Conservation (phyloP, 2,329 filamentous ascomycete species). For the Macrophomina pseudophaseolina region DNA sequence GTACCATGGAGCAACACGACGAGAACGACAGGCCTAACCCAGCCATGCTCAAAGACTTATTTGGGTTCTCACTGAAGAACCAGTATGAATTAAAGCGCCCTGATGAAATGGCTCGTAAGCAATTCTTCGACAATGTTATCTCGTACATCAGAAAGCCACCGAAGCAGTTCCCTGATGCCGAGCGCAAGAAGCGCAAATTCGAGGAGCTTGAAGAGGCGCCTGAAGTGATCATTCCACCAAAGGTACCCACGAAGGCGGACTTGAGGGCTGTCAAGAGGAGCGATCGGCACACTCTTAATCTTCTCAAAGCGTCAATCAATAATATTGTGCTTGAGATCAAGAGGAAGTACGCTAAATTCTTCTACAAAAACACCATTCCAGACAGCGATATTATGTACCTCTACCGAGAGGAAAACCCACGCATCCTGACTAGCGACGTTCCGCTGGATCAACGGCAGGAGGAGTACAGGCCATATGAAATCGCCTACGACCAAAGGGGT, state of each 20-base stretch:
- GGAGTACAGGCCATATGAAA: constrained; percentile 71
- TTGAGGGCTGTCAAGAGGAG: constrained; percentile 78
- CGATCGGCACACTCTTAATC: constrained; percentile 83
- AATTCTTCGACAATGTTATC: constrained; percentile 79
- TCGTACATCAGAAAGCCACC: constrained; percentile 80
- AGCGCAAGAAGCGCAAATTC: constrained; percentile 82
- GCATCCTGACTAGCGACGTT: constrained; percentile 64
- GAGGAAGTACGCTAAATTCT: constrained; percentile 84
- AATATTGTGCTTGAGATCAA: constrained; percentile 98
- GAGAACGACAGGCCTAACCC: constrained; percentile 61
- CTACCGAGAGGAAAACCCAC: constrained; percentile 81
- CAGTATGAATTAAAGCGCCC: constrained; percentile 73
- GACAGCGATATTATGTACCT: constrained; percentile 78
- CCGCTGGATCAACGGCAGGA: constrained; percentile 60
- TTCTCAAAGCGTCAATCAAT: constrained; percentile 86
- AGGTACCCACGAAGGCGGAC: constrained; percentile 74
- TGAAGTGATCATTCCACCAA: constrained; percentile 59
- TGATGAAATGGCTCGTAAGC: constrained; percentile 67
- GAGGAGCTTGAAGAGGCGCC: constrained; percentile 75
- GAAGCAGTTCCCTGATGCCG: constrained; percentile 82
- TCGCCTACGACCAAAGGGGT: constrained; percentile 78
- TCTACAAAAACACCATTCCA: constrained; percentile 73
- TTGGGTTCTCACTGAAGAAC: constrained; percentile 84
- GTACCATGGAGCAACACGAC: constrained; percentile 75
- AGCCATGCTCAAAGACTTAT: constrained; percentile 75